These are phyloP conservation scores for Talaromyces amestolkiae DNA, from an alignment of 2,329 filamentous ascomycete species.

Conservation along the genomic window DNA sequence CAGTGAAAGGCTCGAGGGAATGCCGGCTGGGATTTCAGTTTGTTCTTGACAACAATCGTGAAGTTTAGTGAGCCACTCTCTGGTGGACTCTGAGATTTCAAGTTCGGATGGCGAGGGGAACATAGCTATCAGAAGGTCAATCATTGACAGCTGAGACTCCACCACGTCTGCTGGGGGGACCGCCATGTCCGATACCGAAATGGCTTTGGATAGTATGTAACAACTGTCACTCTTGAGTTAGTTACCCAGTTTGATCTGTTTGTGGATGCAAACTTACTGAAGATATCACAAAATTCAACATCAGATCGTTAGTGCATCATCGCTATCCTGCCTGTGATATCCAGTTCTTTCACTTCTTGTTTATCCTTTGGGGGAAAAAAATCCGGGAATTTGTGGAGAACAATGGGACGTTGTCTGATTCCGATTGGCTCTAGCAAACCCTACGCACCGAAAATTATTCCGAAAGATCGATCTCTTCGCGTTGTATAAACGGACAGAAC, in stretches of 20 bases:
- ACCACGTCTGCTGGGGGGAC: conserved; percentile 45
- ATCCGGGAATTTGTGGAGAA: background rate
- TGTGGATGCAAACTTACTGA: background rate
- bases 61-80: background rate
- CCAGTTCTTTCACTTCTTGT: background rate
- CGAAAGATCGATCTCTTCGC: background rate
- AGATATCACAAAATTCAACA: background rate
- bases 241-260: background rate
- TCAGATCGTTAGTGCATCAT: background rate
- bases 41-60: background rate
- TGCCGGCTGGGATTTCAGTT: background rate
- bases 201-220: background rate
- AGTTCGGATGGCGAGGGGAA: conserved; percentile 44
- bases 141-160: conserved; percentile 49
- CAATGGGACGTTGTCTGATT: background rate
- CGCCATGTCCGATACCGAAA: background rate
- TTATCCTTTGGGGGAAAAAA: no score
- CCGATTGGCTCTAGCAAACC: background rate
- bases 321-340: no score
- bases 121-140: conserved; percentile 56
- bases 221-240: background rate
- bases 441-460: background rate
- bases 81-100: conserved; percentile 41
- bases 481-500: no score
- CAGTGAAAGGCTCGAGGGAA: background rate